phyloP scores from a whole-genome alignment of 805 yeast genomes.

The Metschnikowia amazonensis region DNA sequence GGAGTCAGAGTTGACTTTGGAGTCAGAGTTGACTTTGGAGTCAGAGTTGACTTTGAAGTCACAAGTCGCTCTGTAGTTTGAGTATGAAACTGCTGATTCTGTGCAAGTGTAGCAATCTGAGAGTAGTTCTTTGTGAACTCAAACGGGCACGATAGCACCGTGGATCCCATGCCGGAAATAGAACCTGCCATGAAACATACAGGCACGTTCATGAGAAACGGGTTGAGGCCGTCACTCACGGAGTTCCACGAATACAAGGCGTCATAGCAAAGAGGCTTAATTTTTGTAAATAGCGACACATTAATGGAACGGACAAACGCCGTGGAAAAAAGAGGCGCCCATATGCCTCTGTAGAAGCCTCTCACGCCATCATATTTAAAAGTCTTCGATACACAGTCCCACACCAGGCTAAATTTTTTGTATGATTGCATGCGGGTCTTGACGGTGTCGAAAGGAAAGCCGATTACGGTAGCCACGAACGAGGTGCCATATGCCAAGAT shows the following conservation, averaged over 20 bases:
- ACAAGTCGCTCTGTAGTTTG: neutral
- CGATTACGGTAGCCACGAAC: slow-evolving; percentile 60
- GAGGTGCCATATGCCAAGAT: slow-evolving; percentile 64
- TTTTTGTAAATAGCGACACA: slow-evolving; percentile 57
- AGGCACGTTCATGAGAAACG: slow-evolving; percentile 35
- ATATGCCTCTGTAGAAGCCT: slow-evolving; percentile 74
- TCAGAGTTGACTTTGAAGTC: neutral
- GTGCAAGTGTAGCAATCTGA: slow-evolving; percentile 57
- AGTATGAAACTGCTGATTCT: slow-evolving; percentile 11
- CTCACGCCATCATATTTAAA: slow-evolving; percentile 56
- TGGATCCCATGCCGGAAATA: slow-evolving; percentile 60
- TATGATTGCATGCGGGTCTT: slow-evolving; percentile 86
- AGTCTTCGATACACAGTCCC: slow-evolving; percentile 56
- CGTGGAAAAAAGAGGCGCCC: slow-evolving; percentile 68
- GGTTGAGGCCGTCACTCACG: slow-evolving; percentile 32
- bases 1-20: neutral
- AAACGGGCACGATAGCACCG: slow-evolving; percentile 74
- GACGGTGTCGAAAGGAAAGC: slow-evolving; percentile 82
- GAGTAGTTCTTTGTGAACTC: slow-evolving; percentile 81
- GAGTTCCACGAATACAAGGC: slow-evolving; percentile 14
- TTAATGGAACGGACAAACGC: slow-evolving; percentile 62
- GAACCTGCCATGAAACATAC: slow-evolving; percentile 56
- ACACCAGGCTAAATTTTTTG: slow-evolving; percentile 48
- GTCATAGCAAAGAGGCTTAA: slow-evolving; percentile 40
- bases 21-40: slow-evolving; percentile 15